Evolutionary conservation across 176 grass and related monocot genomes (phyloP).

Genomic region (Eragrostis curvula): DNA sequence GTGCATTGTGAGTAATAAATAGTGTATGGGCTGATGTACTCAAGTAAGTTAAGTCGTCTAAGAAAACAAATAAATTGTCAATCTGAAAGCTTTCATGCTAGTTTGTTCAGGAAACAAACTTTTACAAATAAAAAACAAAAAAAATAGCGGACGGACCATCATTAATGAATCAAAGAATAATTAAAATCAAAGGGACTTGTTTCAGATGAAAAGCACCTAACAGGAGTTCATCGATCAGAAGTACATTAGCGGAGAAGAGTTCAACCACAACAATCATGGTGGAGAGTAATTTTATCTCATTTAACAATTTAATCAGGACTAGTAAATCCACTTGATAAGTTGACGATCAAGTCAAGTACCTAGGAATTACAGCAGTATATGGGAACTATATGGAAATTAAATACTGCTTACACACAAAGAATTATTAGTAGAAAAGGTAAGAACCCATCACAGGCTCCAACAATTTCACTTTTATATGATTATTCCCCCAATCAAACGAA

Average conservation of each 20-base stretch:
- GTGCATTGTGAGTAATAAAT: neutral
- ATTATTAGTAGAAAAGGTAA: slow-evolving; percentile 8
- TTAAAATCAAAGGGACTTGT: neutral
- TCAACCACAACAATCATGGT: neutral
- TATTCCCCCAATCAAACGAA: neutral
- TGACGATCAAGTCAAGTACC: slow-evolving; percentile 21
- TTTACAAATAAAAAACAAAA: neutral
- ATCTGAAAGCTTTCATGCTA: neutral
- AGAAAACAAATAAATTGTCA: neutral
- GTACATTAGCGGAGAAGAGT: neutral
- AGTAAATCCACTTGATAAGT: neutral
- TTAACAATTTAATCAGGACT: neutral
- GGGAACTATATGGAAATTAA: neutral
- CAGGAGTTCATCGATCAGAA: slow-evolving; percentile 14
- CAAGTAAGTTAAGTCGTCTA: neutral
- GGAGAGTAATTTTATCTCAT: neutral
- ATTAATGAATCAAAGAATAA: neutral
- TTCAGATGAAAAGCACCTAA: slow-evolving; percentile 22
- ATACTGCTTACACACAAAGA: neutral
- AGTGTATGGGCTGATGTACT: neutral
- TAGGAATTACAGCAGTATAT: neutral
- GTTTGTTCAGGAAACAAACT: neutral
- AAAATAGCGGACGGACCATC: neutral
- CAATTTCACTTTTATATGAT: neutral
- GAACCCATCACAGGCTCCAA: neutral